Conservation (phyloP, 2,329 filamentous ascomycete species). For the Fusarium scirpi region DNA sequence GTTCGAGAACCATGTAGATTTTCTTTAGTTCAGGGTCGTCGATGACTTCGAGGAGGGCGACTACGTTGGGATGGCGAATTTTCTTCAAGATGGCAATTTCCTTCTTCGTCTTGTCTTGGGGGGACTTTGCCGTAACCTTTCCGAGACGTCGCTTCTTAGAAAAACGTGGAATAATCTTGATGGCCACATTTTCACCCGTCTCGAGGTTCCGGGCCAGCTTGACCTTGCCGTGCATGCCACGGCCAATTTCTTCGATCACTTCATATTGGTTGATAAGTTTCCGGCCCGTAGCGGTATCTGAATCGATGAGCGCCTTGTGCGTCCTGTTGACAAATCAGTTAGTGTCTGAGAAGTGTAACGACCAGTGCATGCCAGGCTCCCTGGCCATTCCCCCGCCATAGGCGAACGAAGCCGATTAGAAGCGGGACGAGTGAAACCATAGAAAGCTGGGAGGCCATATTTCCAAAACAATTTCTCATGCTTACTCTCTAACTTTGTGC, state of each 20-base stretch:
- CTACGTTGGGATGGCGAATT: conserved; percentile 96
- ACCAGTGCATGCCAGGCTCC: conserved; percentile 17
- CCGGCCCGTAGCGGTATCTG: conserved; percentile 87
- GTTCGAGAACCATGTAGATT: conserved; percentile 97
- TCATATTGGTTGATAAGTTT: conserved; percentile 99
- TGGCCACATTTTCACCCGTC: conserved; percentile 84
- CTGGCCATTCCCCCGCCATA: conserved; percentile 19
- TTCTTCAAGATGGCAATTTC: conserved; percentile 99
- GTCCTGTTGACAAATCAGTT: conserved; percentile 66
- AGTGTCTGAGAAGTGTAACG: conserved; percentile 33
- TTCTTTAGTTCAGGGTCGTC: conserved; percentile 97
- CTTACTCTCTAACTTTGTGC: conserved; percentile 82
- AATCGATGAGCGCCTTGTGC: conserved; percentile 90
- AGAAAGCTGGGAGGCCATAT: conserved; percentile 4
- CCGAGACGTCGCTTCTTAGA: conserved; percentile 94
- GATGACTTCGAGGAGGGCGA: conserved; percentile 94
- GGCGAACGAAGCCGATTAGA: conserved; percentile 13
- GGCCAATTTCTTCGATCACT: conserved; percentile 94
- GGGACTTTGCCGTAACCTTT: conserved; percentile 74
- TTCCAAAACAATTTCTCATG: conserved; percentile 41
- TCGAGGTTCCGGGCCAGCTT: conserved; percentile 88
- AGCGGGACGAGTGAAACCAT: conserved; percentile 6
- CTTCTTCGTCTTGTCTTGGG: conserved; percentile 86
- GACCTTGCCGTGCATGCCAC: conserved; percentile 97
- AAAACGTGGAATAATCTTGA: conserved; percentile 98